Base-by-base conservation (phyloP, 2,329 filamentous ascomycete genomes). In the Aspergillus sp. region DNA sequence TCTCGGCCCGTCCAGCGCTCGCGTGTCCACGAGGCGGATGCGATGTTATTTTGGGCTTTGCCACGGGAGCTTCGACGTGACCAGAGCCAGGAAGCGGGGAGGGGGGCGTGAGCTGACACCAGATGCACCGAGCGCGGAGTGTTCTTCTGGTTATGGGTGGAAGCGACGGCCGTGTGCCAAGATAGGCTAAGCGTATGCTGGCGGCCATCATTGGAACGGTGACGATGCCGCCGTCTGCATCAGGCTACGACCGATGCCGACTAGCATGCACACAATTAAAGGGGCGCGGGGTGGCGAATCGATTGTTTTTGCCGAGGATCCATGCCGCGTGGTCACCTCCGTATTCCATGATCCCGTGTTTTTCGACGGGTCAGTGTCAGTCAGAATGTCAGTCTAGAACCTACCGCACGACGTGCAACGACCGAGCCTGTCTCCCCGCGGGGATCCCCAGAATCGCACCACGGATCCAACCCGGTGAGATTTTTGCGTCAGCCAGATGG, bases 401-500 rank as follows among this genome's bases (percentile, higher is more conserved):
- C 14, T 9, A 42, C 22, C 40, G 22, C 6, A 17, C 40, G 11
- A 20, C 40, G 35, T 14, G 9, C 35, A 17, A 4, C 35, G 11
- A 38, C 4, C 40, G 10, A 11, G 11, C 17, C 10, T n/a, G 11
- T 22, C 10, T 42, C 40, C 40, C 16, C 40, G 40, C 40, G 40
- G 40, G 40, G 40, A 42, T 42, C 40, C 40, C 40, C 45, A 38
- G 45, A 47, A 38, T 24, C 45, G n/a, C 32, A 36, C 45, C 32
- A 36, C 22, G 32, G 32, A 13, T 47, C 45, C 32, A 7, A 36
- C 16, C 19, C 45, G 45, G 45, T 47, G 45, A 47, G 45, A 47
- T 6, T 16, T 47, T 47, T 47, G 30, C 32, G 45, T 47, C 38
- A 47, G 45, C 30, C 16, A 17, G 4, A 17, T 2, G 17, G 22